These are phyloP conservation scores for Lactifluus subvellereus DNA, from an alignment of 768 basidiomycete genomes.

Conservation along the genomic window DNA sequence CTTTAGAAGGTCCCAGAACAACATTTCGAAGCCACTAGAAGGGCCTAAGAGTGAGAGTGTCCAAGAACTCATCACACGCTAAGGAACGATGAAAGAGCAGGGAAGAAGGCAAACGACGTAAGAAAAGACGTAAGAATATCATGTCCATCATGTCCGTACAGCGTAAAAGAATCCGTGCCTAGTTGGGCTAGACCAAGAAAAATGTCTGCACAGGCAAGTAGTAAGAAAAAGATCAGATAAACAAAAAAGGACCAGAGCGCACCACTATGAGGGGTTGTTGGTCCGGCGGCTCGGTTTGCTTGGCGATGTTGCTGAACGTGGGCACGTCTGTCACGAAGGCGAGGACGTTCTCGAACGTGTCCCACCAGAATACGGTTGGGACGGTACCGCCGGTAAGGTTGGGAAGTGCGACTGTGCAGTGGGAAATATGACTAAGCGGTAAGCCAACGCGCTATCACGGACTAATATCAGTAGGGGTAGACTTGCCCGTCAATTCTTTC, in stretches of 20 bases:
- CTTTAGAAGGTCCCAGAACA: not conserved
- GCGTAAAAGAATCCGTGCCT: not conserved
- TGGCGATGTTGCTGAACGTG: not conserved
- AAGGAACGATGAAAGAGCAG: not conserved
- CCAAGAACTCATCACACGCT: not conserved
- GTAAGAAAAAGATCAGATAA: not conserved
- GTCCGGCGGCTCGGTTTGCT: not conserved
- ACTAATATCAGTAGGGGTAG: not conserved
- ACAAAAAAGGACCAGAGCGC: not conserved
- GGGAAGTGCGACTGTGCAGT: not conserved
- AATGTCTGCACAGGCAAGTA: not conserved
- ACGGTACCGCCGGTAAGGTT: not conserved
- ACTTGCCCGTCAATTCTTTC: slow-evolving; percentile 4
- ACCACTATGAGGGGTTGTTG: not conserved
- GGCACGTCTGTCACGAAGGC: not conserved
- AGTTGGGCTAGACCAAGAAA: not conserved
- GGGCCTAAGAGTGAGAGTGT: not conserved
- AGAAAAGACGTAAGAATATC: not conserved
- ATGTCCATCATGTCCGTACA: not conserved
- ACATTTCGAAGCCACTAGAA: not conserved
- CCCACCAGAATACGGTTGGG: not conserved
- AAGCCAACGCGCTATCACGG: not conserved
- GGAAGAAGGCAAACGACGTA: not conserved
- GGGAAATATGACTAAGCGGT: not conserved
- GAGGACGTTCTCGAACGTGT: not conserved